Base-by-base conservation (phyloP, 257 asterid genomes). In the Solanum virginianum region DNA sequence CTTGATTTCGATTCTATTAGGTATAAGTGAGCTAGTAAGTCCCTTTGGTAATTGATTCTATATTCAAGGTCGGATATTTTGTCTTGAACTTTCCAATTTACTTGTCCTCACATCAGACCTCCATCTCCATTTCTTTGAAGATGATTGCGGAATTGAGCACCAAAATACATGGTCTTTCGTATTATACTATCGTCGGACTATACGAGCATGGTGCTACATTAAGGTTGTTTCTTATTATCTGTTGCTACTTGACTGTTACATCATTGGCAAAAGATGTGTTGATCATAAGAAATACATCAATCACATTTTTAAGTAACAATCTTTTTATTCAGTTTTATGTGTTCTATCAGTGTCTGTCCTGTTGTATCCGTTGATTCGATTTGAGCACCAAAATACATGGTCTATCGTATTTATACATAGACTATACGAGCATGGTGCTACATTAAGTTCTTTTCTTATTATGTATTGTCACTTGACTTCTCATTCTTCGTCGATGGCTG, bases 181-280 rank as follows among this genome's bases (percentile, higher is more conserved):
- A 26, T 20, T 80, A 24, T 59, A 24, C 53, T 49, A 75, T 87
- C 53, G 59, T 69, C 88, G 41, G 90, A 86, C 87, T 85, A 86
- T 70, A 90, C 92, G 94, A 91, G 93, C 92, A 87, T 90, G 93
- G 93, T 91, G 92, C 92, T 16, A 91, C 10, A 90, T 86, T 68
- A 47, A 88, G 22, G 60, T 8, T 74, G 36, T 86, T 90, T 86
- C 87, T 81, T 6, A 7, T 12, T 75, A 24, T 51, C 16, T 63
- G 8, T 79, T 72, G 91, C 86, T 83, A 85, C 69, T 84, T 80
- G 86, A 41, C 22, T 82, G 68, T 81, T 10, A 41, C 8, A 16
- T 32, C 80, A 47, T 10, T 20, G 83, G 88, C 87, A 59, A 60
- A 18, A 4, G 60, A 60, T 66, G 1, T 82, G 53, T 2, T 26